phyloP scores from a whole-genome alignment of 192 early-diverging fungal species.

The Linnemannia hyalina region DNA sequence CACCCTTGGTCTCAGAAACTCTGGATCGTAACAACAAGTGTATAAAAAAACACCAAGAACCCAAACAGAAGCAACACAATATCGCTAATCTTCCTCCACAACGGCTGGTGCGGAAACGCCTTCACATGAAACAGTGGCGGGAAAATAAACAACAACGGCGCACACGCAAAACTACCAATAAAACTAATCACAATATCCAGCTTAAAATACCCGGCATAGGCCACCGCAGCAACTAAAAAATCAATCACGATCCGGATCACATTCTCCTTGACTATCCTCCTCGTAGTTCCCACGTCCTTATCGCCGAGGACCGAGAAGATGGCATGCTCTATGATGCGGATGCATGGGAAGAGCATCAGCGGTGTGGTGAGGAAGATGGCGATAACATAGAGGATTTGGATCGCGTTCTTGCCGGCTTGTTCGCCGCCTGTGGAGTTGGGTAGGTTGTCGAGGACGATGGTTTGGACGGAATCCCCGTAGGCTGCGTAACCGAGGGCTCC shows the following conservation, averaged over 20 bases:
- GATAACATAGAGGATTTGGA: slow-evolving; percentile 88
- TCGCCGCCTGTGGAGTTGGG: slow-evolving; percentile 53
- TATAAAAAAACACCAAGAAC: slow-evolving; percentile 67
- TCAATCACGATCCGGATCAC: slow-evolving; percentile 76
- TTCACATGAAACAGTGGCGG: slow-evolving; percentile 85
- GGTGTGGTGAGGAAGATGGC: slow-evolving; percentile 93
- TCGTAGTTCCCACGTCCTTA: slow-evolving; percentile 56
- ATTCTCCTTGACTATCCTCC: slow-evolving; percentile 84
- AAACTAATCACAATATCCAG: slow-evolving; percentile 92
- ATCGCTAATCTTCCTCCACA: slow-evolving; percentile 65
- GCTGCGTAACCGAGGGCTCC: slow-evolving; percentile 86
- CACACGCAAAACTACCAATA: slow-evolving; percentile 84
- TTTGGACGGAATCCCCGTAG: slow-evolving; percentile 83
- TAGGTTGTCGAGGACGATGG: slow-evolving; percentile 87
- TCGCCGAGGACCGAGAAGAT: slow-evolving; percentile 67
- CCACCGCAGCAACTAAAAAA: slow-evolving; percentile 70
- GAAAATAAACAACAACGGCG: slow-evolving; percentile 85
- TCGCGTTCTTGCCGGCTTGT: slow-evolving; percentile 67
- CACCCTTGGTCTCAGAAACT: slow-evolving; percentile 21
- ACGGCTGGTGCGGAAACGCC: slow-evolving; percentile 61
- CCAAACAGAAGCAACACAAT: slow-evolving; percentile 75
- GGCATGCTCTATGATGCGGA: slow-evolving; percentile 88
- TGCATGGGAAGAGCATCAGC: slow-evolving; percentile 88
- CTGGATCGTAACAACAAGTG: slow-evolving; percentile 73
- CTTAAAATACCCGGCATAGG: slow-evolving; percentile 79